Base-by-base conservation (phyloP, 2,329 filamentous ascomycete species). In the Monosporascus ibericus region DNA sequence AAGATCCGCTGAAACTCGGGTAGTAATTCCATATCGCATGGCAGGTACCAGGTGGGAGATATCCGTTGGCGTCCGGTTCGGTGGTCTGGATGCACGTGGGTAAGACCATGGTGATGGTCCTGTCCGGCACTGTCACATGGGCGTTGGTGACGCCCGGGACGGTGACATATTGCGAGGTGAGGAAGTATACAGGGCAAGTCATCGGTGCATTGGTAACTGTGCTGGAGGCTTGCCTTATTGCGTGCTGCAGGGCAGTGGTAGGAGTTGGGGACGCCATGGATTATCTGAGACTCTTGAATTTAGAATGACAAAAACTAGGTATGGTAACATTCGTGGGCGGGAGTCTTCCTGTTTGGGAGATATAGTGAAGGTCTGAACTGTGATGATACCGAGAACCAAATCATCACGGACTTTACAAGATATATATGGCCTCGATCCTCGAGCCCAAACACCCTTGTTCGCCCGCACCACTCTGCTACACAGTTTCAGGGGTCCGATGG, bases 11-110 rank as follows among this genome's bases (percentile, higher is more conserved):
- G 42, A 70, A 68, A 37, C 56, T 66, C 0, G 69, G 67, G 0
- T 69, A 68, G 50, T 70, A 70, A 7, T 63, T 52, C 66, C 64
- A 70, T 0, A 69, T 52, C 3, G 67, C 67, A 30, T 58, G 48
- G 37, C 53, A 63, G 18, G 51, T 64, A 1, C 66, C 65, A 0
- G 68, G 66, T 0, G 67, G 67, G 1, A 70, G 47, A 36, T 68
- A 61, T 6, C 68, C 68, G 24, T 70, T 69, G 34, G 58, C 54
- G 46, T 70, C 68, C 1, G 67, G 67, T 8, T 58, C 54, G 3
- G 67, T 61, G 1, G 64, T 71, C 51, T 69, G 69, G 1, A 67
- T 54, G 53, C 71, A 73, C 3, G 70, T 73, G 14, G 69, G 70
- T 1, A 65, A 44, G 8, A 57, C 60, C 1, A 70, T 55, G 22